phyloP scores from a whole-genome alignment of 495 filamentous ascomycete genomes.

The Penicillium cinerascens region DNA sequence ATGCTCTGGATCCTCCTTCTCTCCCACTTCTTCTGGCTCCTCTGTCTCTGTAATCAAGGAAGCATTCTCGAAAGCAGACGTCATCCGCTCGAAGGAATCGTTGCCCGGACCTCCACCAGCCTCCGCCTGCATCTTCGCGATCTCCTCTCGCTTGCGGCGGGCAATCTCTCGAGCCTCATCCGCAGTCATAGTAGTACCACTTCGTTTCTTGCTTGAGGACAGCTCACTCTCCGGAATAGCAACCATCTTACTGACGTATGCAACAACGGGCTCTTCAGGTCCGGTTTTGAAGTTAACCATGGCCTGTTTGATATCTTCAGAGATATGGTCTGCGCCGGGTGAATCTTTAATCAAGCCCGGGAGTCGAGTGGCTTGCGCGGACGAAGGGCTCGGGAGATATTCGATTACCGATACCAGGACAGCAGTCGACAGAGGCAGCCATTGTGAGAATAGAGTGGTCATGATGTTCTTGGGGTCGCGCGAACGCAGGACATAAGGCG shows the following conservation, averaged over 20 bases:
- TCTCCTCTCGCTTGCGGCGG: conserved; percentile 82
- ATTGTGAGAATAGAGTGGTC: conserved; percentile 79
- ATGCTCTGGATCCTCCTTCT: conserved; percentile 68
- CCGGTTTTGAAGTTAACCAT: conserved; percentile 74
- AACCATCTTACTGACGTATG: conserved; percentile 98
- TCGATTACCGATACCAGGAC: conserved; percentile 90
- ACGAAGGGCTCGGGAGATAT: conserved; percentile 79
- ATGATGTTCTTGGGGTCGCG: conserved; percentile 80
- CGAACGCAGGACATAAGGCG: conserved; percentile 78
- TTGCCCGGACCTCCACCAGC: conserved; percentile 37
- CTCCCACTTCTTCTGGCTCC: conserved; percentile 40
- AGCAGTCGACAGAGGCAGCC: conserved; percentile 92
- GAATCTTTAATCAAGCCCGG: conserved; percentile 76
- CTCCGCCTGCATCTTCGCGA: conserved; percentile 69
- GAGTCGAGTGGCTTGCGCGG: conserved; percentile 79
- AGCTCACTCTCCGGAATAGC: conserved; percentile 90
- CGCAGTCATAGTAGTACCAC: conserved; percentile 64
- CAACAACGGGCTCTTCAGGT: conserved; percentile 73
- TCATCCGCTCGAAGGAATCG: conserved; percentile 43
- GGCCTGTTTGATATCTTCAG: conserved; percentile 64
- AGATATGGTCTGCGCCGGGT: conserved; percentile 69
- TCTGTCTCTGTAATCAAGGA: conserved; percentile 46
- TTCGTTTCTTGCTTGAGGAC: conserved; percentile 66
- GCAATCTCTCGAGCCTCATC: conserved; percentile 88
- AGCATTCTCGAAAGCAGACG: conserved; percentile 51